Conservation (phyloP, 306 rosid species). For the Aeschynomene evenia region DNA sequence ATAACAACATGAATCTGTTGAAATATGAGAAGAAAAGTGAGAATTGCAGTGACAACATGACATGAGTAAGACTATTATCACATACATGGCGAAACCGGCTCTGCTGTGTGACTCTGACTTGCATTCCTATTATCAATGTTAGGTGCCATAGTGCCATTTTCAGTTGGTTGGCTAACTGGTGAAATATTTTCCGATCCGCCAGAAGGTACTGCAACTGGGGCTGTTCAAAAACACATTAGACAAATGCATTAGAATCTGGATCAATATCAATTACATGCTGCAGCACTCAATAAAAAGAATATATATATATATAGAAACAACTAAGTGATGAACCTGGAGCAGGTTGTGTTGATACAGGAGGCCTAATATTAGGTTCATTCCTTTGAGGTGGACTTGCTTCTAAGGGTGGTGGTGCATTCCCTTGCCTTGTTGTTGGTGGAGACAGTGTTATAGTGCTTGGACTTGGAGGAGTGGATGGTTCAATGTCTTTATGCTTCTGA, state of each 20-base stretch:
- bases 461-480: constrained; percentile 47
- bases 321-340: constrained; percentile 50
- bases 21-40: constrained; percentile 18
- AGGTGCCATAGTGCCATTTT: constrained; percentile 49
- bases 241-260: neutral
- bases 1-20: constrained; percentile 1
- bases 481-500: constrained; percentile 28
- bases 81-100: constrained; percentile 47
- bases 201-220: constrained; percentile 45
- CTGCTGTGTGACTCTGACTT: constrained; percentile 38
- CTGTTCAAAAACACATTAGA: constrained; percentile 29
- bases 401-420: constrained; percentile 30
- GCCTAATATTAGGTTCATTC: constrained; percentile 27
- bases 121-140: constrained; percentile 31
- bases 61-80: neutral
- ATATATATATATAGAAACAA: neutral
- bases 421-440: constrained; percentile 45
- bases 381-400: constrained; percentile 33
- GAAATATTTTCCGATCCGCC: constrained; percentile 37
- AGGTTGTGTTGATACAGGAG: constrained; percentile 35
- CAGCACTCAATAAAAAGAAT: constrained; percentile 3
- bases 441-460: constrained; percentile 38
- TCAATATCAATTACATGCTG: constrained; percentile 22
- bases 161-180: constrained; percentile 42
- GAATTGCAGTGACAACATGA: constrained; percentile 4